These are phyloP conservation scores for Fraxinus velutina DNA, from an alignment of 305 asterid genomes.

Conservation along the genomic window DNA sequence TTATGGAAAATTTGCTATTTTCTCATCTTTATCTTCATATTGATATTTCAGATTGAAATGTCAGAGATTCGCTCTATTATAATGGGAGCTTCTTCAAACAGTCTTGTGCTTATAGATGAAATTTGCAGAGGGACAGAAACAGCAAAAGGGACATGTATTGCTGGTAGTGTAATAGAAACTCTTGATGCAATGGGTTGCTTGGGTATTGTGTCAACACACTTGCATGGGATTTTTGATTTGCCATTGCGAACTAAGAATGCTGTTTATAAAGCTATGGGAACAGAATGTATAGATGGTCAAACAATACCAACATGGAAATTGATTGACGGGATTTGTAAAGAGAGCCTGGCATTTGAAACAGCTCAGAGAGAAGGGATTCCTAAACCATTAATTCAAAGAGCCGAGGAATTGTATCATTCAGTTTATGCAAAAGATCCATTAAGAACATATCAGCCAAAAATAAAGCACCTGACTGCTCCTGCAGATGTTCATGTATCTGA, in stretches of 20 bases:
- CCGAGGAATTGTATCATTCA: conserved; percentile 63
- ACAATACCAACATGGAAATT: conserved; percentile 79
- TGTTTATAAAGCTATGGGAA: conserved; percentile 82
- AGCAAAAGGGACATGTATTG: conserved; percentile 95
- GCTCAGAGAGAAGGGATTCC: conserved; percentile 93
- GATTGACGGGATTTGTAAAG: conserved; percentile 75
- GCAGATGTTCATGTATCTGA: conserved; percentile 20
- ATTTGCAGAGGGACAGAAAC: conserved; percentile 99
- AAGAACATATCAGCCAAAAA: conserved; percentile 18
- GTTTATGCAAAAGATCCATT: conserved; percentile 41
- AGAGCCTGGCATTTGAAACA: conserved; percentile 94
- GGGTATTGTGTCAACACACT: conserved; percentile 88
- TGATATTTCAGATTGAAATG: conserved; percentile 78
- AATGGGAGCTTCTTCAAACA: conserved; percentile 67
- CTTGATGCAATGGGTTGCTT: conserved; percentile 68
- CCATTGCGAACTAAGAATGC: conserved; percentile 51
- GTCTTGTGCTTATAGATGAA: conserved; percentile 91
- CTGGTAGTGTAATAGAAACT: conserved; percentile 88
- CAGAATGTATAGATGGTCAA: conserved; percentile 51
- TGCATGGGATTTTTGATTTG: conserved; percentile 86
- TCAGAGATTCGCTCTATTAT: conserved; percentile 85
- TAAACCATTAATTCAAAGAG: conserved; percentile 56
- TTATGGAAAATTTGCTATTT: neutral
- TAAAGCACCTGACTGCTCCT: conserved; percentile 21
- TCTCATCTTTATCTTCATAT: conserved; percentile 1